These are phyloP conservation scores for Scutellaria barbata DNA, from an alignment of 257 asterid species.

Conservation along the genomic window DNA sequence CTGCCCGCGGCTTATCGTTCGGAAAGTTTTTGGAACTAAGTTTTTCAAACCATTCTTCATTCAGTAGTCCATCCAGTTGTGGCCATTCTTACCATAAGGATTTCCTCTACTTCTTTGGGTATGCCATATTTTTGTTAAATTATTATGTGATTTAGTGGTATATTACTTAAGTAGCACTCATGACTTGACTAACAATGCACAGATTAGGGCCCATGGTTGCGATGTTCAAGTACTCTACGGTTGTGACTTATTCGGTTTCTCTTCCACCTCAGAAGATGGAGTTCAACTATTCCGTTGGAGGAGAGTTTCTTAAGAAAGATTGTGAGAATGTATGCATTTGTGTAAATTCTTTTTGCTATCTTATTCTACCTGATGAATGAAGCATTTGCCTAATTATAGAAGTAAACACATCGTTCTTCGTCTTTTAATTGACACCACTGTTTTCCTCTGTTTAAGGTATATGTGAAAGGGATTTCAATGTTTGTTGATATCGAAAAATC, in stretches of 20 bases:
- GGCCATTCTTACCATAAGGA: conserved; percentile 93
- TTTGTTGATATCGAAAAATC: conserved; percentile 72
- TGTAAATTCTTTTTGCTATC: conserved; percentile 27
- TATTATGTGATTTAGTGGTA: conserved; percentile 2
- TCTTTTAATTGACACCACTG: conserved; percentile 27
- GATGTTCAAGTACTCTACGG: conserved; percentile 77
- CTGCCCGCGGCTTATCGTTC: conserved; percentile 86
- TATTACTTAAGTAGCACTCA: conserved; percentile 11
- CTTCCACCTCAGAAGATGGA: conserved; percentile 81
- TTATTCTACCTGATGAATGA: conserved; percentile 22
- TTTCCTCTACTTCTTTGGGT: conserved; percentile 95
- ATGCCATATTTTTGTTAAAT: conserved; percentile 31
- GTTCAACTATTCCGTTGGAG: conserved; percentile 58
- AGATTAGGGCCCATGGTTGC: conserved; percentile 92
- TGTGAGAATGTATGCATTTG: conserved; percentile 59
- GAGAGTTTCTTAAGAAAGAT: conserved; percentile 69
- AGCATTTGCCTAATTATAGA: conserved; percentile 12
- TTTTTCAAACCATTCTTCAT: conserved; percentile 78
- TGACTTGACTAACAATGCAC: conserved; percentile 50
- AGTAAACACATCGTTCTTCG: background rate
- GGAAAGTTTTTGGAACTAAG: conserved; percentile 94
- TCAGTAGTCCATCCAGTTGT: conserved; percentile 65
- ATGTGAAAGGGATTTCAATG: conserved; percentile 61
- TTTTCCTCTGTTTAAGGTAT: conserved; percentile 53
- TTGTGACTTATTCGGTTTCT: conserved; percentile 80